Evolutionary conservation across 73 alveolate species (phyloP).

Genomic region (Paramecium primaurelia): DNA sequence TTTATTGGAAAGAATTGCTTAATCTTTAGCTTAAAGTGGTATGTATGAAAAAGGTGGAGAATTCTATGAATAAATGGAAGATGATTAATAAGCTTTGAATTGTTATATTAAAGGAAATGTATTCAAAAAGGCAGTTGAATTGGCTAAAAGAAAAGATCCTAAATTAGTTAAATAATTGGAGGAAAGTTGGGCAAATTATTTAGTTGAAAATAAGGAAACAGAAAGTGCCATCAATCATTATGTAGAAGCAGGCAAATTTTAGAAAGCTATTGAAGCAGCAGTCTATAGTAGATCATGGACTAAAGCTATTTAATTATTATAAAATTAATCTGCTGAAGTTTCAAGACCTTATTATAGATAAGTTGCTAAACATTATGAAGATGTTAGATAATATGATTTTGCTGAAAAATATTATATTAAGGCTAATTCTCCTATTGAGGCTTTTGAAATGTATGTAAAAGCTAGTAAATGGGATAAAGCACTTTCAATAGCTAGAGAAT

Average conservation of each 20-base stretch:
- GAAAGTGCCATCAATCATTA: slow-evolving; percentile 82
- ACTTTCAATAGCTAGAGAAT: slow-evolving; percentile 89
- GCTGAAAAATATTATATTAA: slow-evolving; percentile 97
- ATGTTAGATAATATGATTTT: slow-evolving; percentile 95
- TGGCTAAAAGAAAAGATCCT: slow-evolving; percentile 80
- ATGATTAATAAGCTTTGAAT: slow-evolving; percentile 95
- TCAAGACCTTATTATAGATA: slow-evolving; percentile 97
- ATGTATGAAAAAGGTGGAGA: slow-evolving; percentile 99
- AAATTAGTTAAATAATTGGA: slow-evolving; percentile 87
- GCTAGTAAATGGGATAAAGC: slow-evolving; percentile 98
- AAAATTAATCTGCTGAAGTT: slow-evolving; percentile 95
- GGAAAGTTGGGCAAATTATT: slow-evolving; percentile 99
- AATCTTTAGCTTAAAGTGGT: slow-evolving; percentile 87
- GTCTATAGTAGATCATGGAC: slow-evolving; percentile 97
- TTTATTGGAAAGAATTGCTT: slow-evolving; percentile 90
- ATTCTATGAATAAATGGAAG: slow-evolving; percentile 97
- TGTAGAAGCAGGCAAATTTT: slow-evolving; percentile 97
- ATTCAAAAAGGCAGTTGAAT: slow-evolving; percentile 97
- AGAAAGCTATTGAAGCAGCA: slow-evolving; percentile 99
- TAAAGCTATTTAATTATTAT: slow-evolving; percentile 90
- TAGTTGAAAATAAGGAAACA: slow-evolving; percentile 58
- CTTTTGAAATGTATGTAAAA: slow-evolving; percentile 96
- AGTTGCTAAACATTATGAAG: slow-evolving; percentile 99
- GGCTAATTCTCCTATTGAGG: slow-evolving; percentile 84
- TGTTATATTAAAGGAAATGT: slow-evolving; percentile 98